Evolutionary conservation across 805 yeast species (phyloP), one percentile per base, ranked within the genome.

Genomic region (Pichia phayaonensis): DNA sequence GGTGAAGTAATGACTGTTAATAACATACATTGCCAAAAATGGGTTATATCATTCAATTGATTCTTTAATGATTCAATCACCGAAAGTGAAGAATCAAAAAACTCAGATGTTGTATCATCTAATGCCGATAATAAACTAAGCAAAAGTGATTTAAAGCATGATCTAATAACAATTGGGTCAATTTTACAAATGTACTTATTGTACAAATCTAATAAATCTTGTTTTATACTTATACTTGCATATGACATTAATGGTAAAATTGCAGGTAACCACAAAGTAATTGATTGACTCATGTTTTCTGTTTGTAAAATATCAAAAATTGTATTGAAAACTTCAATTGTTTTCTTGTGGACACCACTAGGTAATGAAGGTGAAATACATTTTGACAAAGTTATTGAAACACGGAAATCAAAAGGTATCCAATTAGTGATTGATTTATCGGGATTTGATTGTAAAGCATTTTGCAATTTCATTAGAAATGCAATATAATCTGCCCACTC

Each of bases 401-500:
- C 82, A 45, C 78, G 77, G 15, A 77, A 69, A 2, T 83, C 79
- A 44, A 71, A 74, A 0, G 97, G 98, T 13, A 92, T 73, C 76
- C 80, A 79, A 53, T 78, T 72, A 42, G 57, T 62, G 50, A 45
- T 68, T 56, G 57, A 63, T 56, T 59, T 74, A 67, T 54, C 70
- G 40, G 76, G 74, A 58, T 64, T 74, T 21, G 70, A 67, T 52
- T 76, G 79, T 40, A 90, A 66, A 0, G 95, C 83, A 63, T 89
- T 87, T 52, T 82, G 81, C 7, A 95, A 74, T 53, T 86, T 80
- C 2, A 92, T 82, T 43, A 95, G 72, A 63, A 88, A 90, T 22
- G 97, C 84, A 50, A 94, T 94, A 64, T 92, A 90, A 64, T 94
- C 99, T 15, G 99, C 98, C 99, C 99, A 94, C 70, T 94, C 99